Conservation (phyloP, 2,329 filamentous ascomycete species). For the Ascochyta fabae region DNA sequence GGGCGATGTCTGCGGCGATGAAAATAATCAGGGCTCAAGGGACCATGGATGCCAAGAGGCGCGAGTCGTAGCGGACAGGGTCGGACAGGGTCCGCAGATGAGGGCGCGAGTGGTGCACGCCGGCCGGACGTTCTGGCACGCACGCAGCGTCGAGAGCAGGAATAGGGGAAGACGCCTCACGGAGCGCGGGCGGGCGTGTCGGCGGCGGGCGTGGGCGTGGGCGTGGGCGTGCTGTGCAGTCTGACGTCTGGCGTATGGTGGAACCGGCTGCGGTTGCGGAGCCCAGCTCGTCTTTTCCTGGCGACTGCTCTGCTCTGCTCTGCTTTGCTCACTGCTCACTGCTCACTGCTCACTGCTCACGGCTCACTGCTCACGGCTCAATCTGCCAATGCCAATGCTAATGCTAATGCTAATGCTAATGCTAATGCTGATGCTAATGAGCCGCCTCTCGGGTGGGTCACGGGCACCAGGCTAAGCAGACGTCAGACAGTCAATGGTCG, state of each 20-base stretch:
- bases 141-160: not conserved
- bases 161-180: conserved; percentile 25
- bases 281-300: conserved; percentile 32
- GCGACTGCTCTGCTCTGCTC: not conserved
- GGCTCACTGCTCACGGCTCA: too few species aligned
- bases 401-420: too few species aligned
- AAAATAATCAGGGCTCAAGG: conserved; percentile 35
- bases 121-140: conserved; percentile 1
- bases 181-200: conserved; percentile 26
- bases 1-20: conserved; percentile 23
- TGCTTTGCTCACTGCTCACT: too few species aligned
- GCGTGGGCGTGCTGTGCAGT: not conserved
- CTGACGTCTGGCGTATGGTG: not conserved
- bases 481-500: conserved; percentile 16
- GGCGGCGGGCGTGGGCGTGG: conserved; percentile 25
- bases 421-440: not conserved
- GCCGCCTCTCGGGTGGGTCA: conserved; percentile 25
- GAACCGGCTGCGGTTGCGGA: conserved; percentile 31
- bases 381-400: too few species aligned
- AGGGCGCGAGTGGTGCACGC: conserved; percentile 11
- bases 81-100: conserved; percentile 24
- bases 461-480: conserved; percentile 24
- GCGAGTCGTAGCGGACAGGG: conserved; percentile 21
- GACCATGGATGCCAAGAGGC: conserved; percentile 14
- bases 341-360: too few species aligned